Evolutionary conservation across 1,284 basidiomycete species (phyloP), one percentile per base, ranked within the genome.

Genomic region (Sphaerobolus stellatus): DNA sequence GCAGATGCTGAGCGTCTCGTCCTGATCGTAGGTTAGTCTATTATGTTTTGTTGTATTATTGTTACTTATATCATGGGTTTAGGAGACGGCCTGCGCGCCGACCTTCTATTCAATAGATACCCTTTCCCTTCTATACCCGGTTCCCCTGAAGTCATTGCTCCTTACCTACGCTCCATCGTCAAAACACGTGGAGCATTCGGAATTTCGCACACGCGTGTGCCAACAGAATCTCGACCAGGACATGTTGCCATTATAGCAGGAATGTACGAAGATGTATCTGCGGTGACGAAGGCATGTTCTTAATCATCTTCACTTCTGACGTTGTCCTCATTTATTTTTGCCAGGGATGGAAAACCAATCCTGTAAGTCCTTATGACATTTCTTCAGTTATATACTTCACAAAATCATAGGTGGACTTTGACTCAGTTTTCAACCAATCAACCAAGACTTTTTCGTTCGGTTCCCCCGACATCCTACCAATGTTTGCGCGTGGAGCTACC

Each of bases 191-290:
- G 92, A 13, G 85, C 84, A 1, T 94, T 86, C 69, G 92, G 92
- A 2, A 77, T 95, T 29, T 92, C 88, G 11, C 92, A 94, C 66
- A 95, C 93, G 0, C 78, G 85, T 44, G 92, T 95, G 2, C 92
- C 92, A 13, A 95, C 93, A 1, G 93, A 95, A 64, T 91, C 87
- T 69, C 75, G 93, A 24, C 92, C 92, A 2, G 93, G 92, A 6
- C 93, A 91, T 68, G 92, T 95, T 28, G 92, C 92, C 27, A 81
- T 95, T 57, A 93, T 95, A 61, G 93, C 88, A 33, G 92, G 92
- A 7, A 93, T 94, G 90, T 94, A 95, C 66, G 93, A 95, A 69
- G 92, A 95, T 63, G 91, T 93, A 5, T 92, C 89, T 5, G 92
- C 92, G 13, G 92, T 95, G 28, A 93, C 88, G 59, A 90, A 87